Base-by-base conservation (phyloP, 331 rosid species). In the Arachis monticola region DNA sequence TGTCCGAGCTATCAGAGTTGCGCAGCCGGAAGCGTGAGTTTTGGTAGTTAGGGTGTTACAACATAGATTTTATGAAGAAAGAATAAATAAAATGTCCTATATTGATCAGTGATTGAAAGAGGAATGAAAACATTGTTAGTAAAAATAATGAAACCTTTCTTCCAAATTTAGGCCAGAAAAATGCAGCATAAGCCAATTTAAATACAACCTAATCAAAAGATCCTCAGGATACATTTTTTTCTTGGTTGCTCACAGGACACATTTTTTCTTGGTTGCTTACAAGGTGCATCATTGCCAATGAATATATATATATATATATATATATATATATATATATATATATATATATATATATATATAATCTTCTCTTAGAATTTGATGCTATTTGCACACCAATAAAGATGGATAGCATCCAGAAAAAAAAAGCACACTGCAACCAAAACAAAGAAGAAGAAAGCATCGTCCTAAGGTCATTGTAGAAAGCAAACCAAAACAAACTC, bases 381-480 rank as follows among this genome's bases (percentile, higher is more conserved):
- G 65, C 77, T 61, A 74, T 82, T 71, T 78, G 68, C 68, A 77
- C 77, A 35, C 73, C 76, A 74, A 46, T 74, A 13, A 84, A 77
- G 68, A 88, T 83, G 80, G 81, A 68, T 69, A 67, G 64, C 77
- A 79, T 65, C 14, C 82, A 81, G 41, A 84, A 75, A 77, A 66
- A 62, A 81, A 78, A 71, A 77, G 76, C 76, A 85, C 88, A 66
- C 96, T 94, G 12, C 82, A 74, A 60, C 83, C 47, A 60, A 89
- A 87, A 79, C 85, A 73, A 68, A 91, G 80, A 69, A 87, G 94
- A 78, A 88, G 79, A 83, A 91, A 84, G 79, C 91, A 91, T 82
- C 85, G 97, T 65, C 97, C 96, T 60, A 93, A 88, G 88, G 98
- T 93, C 79, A 78, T 91, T 67, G 75, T 10, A n/a, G 97, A 93